Conservation (phyloP, 345 rosid species). For the Firmiana major region DNA sequence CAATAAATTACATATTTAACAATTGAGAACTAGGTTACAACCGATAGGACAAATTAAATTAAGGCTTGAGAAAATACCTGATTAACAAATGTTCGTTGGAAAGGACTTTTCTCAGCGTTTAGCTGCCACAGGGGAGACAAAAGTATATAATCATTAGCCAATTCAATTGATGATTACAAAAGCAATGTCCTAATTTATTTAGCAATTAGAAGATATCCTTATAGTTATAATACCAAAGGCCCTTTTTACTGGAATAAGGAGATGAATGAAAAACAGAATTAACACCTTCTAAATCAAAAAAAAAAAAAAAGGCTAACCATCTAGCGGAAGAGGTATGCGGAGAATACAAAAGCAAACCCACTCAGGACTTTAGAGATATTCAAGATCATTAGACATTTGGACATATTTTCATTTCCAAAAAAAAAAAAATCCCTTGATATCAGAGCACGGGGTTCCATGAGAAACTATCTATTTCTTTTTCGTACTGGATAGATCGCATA, state of each 20-base stretch:
- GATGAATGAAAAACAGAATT: background rate
- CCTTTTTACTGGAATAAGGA: background rate
- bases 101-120: constrained; percentile 89
- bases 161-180: constrained; percentile 3
- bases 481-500: background rate
- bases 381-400: background rate
- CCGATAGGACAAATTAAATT: background rate
- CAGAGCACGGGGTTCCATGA: background rate
- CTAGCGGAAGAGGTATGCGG: too few relatives aligned
- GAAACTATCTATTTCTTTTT: background rate
- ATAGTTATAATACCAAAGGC: background rate
- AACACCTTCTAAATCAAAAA: background rate
- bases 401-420: background rate
- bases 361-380: background rate
- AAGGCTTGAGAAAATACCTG: constrained; percentile 52
- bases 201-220: background rate
- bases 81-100: constrained; percentile 88
- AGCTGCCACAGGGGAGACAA: constrained; percentile 45
- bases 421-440: constrained; percentile 6
- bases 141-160: constrained; percentile 8
- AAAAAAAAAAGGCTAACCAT: background rate
- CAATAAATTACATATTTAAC: background rate
- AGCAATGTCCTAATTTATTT: background rate
- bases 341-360: too few relatives aligned
- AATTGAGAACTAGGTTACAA: background rate